phyloP scores from a whole-genome alignment of 495 filamentous ascomycete genomes.

The Staphylotrichum tortipilum region DNA sequence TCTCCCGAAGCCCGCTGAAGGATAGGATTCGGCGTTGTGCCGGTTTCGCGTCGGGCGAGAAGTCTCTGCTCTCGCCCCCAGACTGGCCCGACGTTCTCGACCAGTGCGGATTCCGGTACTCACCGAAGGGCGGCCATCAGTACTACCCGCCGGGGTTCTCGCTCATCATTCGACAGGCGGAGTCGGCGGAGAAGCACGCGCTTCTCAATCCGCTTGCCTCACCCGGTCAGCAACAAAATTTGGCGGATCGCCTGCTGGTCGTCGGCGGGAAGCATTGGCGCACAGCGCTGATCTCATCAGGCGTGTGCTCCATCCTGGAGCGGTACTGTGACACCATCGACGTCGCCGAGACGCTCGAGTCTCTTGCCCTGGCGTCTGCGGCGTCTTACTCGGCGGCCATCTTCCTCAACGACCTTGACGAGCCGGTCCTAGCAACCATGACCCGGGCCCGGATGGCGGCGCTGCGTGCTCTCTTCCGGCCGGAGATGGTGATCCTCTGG shows the following conservation, averaged over 20 bases:
- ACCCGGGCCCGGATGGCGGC: slow-evolving; percentile 23
- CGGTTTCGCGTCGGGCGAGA: background rate
- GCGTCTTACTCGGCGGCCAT: slow-evolving; percentile 24
- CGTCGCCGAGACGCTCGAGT: slow-evolving; percentile 15
- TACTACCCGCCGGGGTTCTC: slow-evolving; percentile 23
- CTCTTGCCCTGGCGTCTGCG: slow-evolving; percentile 6
- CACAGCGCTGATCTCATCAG: slow-evolving; percentile 12
- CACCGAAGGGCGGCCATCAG: slow-evolving; percentile 21
- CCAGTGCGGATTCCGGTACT: slow-evolving; percentile 24
- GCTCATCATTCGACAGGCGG: slow-evolving; percentile 30
- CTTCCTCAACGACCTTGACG: slow-evolving; percentile 31
- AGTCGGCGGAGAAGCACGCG: slow-evolving; percentile 12
- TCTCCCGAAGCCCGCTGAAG: slow-evolving; percentile 11
- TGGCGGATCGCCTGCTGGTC: slow-evolving; percentile 25
- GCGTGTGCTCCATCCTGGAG: slow-evolving; percentile 13
- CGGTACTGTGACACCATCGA: slow-evolving; percentile 16
- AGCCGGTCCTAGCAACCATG: slow-evolving; percentile 29
- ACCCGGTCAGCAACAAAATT: background rate
- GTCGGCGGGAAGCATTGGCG: slow-evolving; percentile 19
- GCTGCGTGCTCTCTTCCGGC: slow-evolving; percentile 27
- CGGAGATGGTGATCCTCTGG: slow-evolving; percentile 34
- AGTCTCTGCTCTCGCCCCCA: slow-evolving; percentile 12
- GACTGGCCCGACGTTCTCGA: slow-evolving; percentile 31
- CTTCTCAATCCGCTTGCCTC: slow-evolving; percentile 7
- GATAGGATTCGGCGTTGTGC: slow-evolving; percentile 14